Base-by-base conservation (phyloP, 805 yeast species). In the Hanseniaspora mollemarum region DNA sequence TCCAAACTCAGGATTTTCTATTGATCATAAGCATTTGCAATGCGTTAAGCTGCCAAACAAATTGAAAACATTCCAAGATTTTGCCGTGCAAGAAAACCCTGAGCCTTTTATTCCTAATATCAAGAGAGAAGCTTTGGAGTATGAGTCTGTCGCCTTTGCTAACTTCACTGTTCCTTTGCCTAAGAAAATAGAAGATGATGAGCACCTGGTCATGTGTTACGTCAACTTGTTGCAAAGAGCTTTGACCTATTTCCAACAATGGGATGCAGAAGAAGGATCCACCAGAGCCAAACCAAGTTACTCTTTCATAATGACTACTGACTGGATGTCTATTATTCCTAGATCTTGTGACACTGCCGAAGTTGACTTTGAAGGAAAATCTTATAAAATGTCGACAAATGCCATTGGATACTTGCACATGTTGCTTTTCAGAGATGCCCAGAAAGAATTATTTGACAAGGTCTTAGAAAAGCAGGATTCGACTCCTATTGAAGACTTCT, bases 11-110 rank as follows among this genome's bases (percentile, higher is more conserved):
- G 98, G 97, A 1, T 95, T 95, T n/a, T 87, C 96, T 0, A 92
- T 87, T 60, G 81, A 84, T 43, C 98, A 90, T 68, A 87, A 85
- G 62, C 98, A 90, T 66, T 66, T 92, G 55, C 98, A 92, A 66
- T 80, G 88, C 65, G 70, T 90, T 74, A 71, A 78, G 40, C 68
- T 84, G 40, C 94, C 95, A 1, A 62, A 67, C 7, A 67, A 71
- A 21, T 80, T 78, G 61, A 65, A 64, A 1, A 75, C 83, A 6
- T 78, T 75, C 61, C 82, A 85, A 46, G 80, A 77, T 42, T 54
- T 60, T 13, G 59, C 74, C n/a, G 68, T 73, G 16, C 65, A 70
- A 4, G 55, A 51, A 29, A 70, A 69, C 2, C 65, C 65, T 32
- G 72, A 69, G 8, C 71, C 75, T 37, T 81, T 70, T 59, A 63